A percentile compares a stretch with the other conserved stretches of the same genome.
Conservation (phyloP, 345 rosid genomes). For the Salix brachista region DNA sequence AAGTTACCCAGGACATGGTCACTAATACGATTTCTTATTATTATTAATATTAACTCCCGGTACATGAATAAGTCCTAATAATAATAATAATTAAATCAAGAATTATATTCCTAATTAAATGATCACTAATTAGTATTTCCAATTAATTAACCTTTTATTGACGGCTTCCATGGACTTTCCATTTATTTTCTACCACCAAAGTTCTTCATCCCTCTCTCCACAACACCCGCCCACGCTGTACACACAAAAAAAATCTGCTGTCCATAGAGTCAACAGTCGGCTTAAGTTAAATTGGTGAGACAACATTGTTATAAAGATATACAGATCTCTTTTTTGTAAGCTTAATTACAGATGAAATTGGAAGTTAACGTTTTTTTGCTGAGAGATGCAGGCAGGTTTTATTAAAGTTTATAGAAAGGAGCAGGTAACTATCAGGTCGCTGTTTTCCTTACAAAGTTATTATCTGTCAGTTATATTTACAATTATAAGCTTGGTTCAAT, state of each 20-base stretch:
- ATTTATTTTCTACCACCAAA: neutral
- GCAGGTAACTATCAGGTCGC: constrained; percentile 11
- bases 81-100: too few relatives aligned
- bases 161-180: neutral
- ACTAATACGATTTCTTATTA: too few relatives aligned
- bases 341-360: neutral
- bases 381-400: neutral
- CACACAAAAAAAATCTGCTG: neutral
- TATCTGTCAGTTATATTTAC: neutral
- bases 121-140: neutral
- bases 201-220: neutral
- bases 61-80: too few relatives aligned
- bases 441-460: neutral
- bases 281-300: neutral
- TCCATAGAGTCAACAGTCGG: neutral
- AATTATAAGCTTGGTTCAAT: neutral
- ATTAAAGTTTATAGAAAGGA: constrained; percentile 5
- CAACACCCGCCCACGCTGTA: neutral
- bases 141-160: neutral
- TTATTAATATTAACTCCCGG: too few relatives aligned
- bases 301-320: neutral
- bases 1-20: too few relatives aligned
- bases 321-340: neutral
- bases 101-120: neutral
- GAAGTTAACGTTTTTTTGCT: neutral